Percentiles rank a stretch among this genome's conserved stretches.
Evolutionary conservation across 164 flowering plant genomes (phyloP).

Genomic region (Amborella trichopoda): DNA sequence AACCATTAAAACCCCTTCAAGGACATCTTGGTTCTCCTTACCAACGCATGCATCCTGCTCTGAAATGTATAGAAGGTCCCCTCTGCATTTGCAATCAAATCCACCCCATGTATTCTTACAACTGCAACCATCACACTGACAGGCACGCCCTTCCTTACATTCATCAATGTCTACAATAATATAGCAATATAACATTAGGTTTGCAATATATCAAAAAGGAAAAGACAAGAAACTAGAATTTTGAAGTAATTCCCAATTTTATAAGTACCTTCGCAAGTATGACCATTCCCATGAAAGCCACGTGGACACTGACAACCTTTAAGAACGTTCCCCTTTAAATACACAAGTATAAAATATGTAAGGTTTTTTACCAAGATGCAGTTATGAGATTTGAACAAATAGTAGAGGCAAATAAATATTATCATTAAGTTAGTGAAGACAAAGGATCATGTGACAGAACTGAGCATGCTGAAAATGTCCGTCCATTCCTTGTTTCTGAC

Average conservation of each 20-base stretch:
- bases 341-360: neutral
- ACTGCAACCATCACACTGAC: constrained; percentile 78
- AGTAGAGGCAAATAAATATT: neutral
- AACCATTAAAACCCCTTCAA: too few relatives aligned
- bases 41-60: constrained; percentile 91
- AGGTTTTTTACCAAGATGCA: neutral
- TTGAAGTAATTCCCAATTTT: neutral
- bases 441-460: constrained; percentile 36
- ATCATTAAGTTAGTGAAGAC: neutral
- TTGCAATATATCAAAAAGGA: neutral
- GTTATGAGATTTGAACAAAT: too few relatives aligned
- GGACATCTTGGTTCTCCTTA: constrained; percentile 19
- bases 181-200: neutral
- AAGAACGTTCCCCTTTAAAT: constrained; percentile 35
- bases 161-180: constrained; percentile 55
- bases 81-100: constrained; percentile 71
- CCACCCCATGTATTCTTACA: constrained; percentile 87
- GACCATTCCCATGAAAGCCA: constrained; percentile 80
- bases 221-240: neutral
- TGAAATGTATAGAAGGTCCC: constrained; percentile 48
- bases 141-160: constrained; percentile 59
- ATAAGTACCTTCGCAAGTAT: constrained; percentile 60
- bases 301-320: constrained; percentile 67
- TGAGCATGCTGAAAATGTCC: constrained; percentile 69
- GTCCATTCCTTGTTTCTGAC: constrained; percentile 50